phyloP scores from a whole-genome alignment of 805 yeast genomes.

The Yamadazyma sp. region DNA sequence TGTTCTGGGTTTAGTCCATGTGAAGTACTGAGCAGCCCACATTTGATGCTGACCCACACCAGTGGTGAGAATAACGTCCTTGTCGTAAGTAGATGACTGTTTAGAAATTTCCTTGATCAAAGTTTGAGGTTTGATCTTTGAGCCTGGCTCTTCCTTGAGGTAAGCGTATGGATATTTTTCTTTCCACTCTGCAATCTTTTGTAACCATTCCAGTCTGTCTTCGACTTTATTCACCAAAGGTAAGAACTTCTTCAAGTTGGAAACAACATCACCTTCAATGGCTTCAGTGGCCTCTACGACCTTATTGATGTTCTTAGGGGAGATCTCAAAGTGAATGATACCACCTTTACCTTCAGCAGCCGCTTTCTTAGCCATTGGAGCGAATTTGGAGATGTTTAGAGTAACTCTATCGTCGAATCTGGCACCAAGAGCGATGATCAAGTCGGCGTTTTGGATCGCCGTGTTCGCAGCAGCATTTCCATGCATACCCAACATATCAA shows the following conservation, averaged over 20 bases:
- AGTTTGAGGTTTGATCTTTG: constrained; percentile 89
- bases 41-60: constrained; percentile 99
- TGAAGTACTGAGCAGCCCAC: constrained; percentile 99
- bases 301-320: constrained; percentile 96
- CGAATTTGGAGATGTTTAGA: constrained; percentile 78
- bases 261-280: constrained; percentile 91
- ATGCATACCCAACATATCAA: constrained; percentile 99
- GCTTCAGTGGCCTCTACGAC: constrained; percentile 96
- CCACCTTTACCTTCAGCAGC: constrained; percentile 91
- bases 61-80: constrained; percentile 86
- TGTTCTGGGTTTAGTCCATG: constrained; percentile 90
- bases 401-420: constrained; percentile 99
- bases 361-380: constrained; percentile 90
- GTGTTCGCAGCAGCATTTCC: constrained; percentile 93
- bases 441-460: constrained; percentile 91
- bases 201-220: constrained; percentile 79
- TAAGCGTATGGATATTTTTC: constrained; percentile 81
- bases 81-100: constrained; percentile 60
- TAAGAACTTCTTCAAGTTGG: constrained; percentile 68
- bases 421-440: constrained; percentile 93
- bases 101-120: constrained; percentile 75
- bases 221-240: constrained; percentile 67
- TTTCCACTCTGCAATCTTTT: constrained; percentile 77
- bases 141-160: constrained; percentile 75
- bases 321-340: constrained; percentile 92